Conservation (phyloP, 768 basidiomycete genomes). For the Gloeophyllum trabeum region DNA sequence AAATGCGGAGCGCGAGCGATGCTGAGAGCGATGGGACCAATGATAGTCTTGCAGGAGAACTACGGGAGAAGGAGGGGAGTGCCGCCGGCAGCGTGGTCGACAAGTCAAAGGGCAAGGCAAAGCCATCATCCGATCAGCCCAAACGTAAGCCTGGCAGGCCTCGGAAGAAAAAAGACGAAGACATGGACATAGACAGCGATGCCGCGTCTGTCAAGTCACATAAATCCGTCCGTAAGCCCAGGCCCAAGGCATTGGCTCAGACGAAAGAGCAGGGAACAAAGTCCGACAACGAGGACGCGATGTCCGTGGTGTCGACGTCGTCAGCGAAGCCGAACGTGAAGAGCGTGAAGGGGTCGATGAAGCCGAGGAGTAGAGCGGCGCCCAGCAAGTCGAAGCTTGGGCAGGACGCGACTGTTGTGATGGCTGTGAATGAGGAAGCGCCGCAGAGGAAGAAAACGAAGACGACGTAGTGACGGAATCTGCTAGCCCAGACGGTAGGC, state of each 20-base stretch:
- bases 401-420: no score
- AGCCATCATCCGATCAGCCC: no score
- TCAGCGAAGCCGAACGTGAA: conserved; percentile 1
- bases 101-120: conserved; percentile 6
- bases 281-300: background rate
- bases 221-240: background rate
- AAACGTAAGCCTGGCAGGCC: no score
- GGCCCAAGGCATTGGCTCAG: background rate
- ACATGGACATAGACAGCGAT: background rate
- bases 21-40: conserved; percentile 15
- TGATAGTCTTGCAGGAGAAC: no score
- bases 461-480: no score
- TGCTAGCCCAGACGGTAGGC: no score
- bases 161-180: no score
- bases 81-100: conserved; percentile 8
- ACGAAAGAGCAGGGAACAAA: background rate
- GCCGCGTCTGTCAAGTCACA: background rate
- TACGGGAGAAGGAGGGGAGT: conserved; percentile 21
- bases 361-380: no score
- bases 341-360: background rate
- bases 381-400: no score
- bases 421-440: no score
- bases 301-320: background rate
- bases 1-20: no score
- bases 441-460: no score